A percentile compares a stretch with the other conserved stretches of the same genome.
Evolutionary conservation across 2,329 filamentous ascomycete species (phyloP).

Genomic region (Penicillium freii): DNA sequence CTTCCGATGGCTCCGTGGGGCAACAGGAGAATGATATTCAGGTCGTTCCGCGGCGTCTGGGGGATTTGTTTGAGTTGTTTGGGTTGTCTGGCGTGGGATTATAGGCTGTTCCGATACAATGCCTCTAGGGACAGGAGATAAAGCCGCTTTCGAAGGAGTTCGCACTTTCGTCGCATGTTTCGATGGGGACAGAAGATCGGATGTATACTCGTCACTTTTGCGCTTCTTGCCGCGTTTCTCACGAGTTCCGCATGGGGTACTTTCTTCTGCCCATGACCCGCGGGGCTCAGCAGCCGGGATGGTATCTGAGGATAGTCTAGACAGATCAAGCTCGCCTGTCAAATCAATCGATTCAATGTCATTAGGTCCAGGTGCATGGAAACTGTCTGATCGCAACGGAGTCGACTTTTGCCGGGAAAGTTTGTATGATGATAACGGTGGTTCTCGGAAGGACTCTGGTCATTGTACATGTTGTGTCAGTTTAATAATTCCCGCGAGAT

Average conservation of each 20-base stretch:
- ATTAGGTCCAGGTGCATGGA: conserved; percentile 25
- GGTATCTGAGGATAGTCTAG: conserved; percentile 40
- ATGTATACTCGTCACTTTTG: conserved; percentile 49
- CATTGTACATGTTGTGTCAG: not conserved
- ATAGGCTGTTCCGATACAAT: not conserved
- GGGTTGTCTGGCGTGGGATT: conserved; percentile 7
- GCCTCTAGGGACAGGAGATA: conserved; percentile 1
- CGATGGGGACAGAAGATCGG: conserved; percentile 37
- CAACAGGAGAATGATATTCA: conserved; percentile 2
- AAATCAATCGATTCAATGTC: conserved; percentile 48
- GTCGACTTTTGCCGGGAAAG: conserved; percentile 19
- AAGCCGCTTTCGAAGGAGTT: conserved; percentile 20
- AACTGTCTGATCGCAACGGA: conserved; percentile 20
- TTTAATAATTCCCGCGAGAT: too few species aligned
- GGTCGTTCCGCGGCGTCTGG: conserved; percentile 11
- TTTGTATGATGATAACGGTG: conserved; percentile 20
- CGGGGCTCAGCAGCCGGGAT: conserved; percentile 43
- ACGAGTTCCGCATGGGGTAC: conserved; percentile 36
- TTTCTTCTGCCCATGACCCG: conserved; percentile 46
- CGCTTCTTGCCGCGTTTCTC: conserved; percentile 48
- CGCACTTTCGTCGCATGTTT: conserved; percentile 27
- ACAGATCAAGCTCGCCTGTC: conserved; percentile 39
- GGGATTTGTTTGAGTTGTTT: conserved; percentile 6
- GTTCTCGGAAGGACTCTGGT: conserved; percentile 19
- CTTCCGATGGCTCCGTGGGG: conserved; percentile 10